These are phyloP conservation scores for Rhododendron simsii DNA, from an alignment of 148 eudicot species.

Conservation along the genomic window DNA sequence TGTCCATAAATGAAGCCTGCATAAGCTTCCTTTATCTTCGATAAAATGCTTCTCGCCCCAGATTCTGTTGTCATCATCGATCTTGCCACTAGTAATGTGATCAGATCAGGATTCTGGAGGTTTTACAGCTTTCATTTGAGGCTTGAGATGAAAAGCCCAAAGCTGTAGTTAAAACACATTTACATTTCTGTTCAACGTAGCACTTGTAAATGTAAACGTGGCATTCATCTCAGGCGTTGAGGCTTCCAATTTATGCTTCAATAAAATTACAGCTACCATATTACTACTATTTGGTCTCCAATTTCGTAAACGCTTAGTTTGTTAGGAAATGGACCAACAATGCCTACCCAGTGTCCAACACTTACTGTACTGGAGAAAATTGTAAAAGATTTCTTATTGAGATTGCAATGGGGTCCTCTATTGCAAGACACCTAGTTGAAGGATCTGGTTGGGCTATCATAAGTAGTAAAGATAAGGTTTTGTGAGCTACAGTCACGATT, in stretches of 20 bases:
- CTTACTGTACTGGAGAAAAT: neutral
- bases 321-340: neutral
- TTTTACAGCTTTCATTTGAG: neutral
- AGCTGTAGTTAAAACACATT: neutral
- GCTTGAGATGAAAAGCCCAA: neutral
- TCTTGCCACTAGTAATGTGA: neutral
- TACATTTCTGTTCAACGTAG: neutral
- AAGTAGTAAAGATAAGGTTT: neutral
- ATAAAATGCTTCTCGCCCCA: neutral
- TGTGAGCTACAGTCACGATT: neutral
- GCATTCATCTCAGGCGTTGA: too few relatives aligned
- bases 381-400: neutral
- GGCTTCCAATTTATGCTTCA: neutral
- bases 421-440: neutral
- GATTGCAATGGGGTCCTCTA: neutral
- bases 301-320: neutral
- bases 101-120: neutral
- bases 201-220: neutral
- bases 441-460: neutral
- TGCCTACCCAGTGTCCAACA: neutral
- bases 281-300: neutral
- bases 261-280: neutral
- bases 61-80: neutral
- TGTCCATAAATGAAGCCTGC: neutral
- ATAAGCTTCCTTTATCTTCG: neutral